These are phyloP conservation scores for Fusarium tanahbumbuense DNA, from an alignment of 2,329 filamentous ascomycete species.

Conservation along the genomic window DNA sequence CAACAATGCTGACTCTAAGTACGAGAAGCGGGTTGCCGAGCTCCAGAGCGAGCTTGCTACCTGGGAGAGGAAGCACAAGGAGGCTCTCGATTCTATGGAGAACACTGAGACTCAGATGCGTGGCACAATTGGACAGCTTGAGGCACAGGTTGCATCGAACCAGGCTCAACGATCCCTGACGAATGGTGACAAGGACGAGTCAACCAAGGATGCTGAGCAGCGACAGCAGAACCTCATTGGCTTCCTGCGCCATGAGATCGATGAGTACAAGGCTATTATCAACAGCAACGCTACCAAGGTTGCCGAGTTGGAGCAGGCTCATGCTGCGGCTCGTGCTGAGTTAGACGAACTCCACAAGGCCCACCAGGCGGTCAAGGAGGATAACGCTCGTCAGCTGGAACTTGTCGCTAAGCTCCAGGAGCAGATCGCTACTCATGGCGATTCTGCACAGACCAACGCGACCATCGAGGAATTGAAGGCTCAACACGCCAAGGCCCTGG, in stretches of 20 bases:
- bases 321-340: conserved; percentile 73
- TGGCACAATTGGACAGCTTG: conserved; percentile 78
- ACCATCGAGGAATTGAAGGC: conserved; percentile 63
- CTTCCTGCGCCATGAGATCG: conserved; percentile 77
- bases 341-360: conserved; percentile 74
- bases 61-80: conserved; percentile 82
- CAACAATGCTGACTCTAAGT: conserved; percentile 52
- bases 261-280: conserved; percentile 82
- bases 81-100: conserved; percentile 76
- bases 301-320: conserved; percentile 77
- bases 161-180: conserved; percentile 61
- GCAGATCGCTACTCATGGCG: conserved; percentile 70
- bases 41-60: conserved; percentile 77
- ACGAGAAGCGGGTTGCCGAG: conserved; percentile 69
- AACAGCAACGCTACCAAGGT: conserved; percentile 76
- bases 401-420: conserved; percentile 66
- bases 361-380: conserved; percentile 63
- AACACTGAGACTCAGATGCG: conserved; percentile 78
- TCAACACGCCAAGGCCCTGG: conserved; percentile 63
- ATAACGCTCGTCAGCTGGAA: conserved; percentile 59
- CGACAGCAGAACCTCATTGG: conserved; percentile 71
- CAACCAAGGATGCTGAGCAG: conserved; percentile 59
- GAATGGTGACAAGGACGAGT: conserved; percentile 54
- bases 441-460: conserved; percentile 66
- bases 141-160: conserved; percentile 67